Conservation (phyloP, 2,329 filamentous ascomycete species). For the Chalaropsis thielavioides region DNA sequence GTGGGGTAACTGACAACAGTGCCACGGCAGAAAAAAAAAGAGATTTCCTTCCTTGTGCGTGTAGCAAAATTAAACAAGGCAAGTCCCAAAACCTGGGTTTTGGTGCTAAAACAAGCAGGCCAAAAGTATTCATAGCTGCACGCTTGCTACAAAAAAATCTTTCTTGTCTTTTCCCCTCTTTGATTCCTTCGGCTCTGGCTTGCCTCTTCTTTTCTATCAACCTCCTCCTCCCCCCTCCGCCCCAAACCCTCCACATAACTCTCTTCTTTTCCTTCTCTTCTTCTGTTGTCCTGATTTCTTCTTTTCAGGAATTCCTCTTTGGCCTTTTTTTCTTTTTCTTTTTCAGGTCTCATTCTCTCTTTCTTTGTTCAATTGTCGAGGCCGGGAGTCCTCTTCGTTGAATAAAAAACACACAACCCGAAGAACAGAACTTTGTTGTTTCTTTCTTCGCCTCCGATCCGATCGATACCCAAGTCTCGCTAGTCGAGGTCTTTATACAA, state of each 20-base stretch:
- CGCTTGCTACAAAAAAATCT: conserved; percentile 8
- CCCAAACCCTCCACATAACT: background rate
- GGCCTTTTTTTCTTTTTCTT: conserved; percentile 19
- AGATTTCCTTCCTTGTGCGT: conserved; percentile 18
- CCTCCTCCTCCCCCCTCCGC: background rate
- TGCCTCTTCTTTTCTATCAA: conserved; percentile 6
- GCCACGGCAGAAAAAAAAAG: conserved; percentile 30
- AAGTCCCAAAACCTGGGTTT: background rate
- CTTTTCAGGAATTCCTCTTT: conserved; percentile 24
- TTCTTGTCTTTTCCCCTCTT: conserved; percentile 19
- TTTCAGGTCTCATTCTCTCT: conserved; percentile 21
- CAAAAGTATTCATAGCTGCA: conserved; percentile 13
- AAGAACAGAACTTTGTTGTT: conserved; percentile 17
- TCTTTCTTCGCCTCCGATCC: conserved; percentile 14
- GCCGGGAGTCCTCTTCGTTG: conserved; percentile 21
- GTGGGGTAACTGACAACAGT: background rate
- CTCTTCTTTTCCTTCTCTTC: conserved; percentile 1
- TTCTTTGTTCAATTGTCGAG: conserved; percentile 31
- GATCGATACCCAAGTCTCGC: conserved; percentile 16
- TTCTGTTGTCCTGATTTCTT: conserved; percentile 12
- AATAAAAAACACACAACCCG: background rate
- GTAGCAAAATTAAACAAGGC: background rate
- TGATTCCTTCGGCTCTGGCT: conserved; percentile 8
- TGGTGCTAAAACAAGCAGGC: background rate
- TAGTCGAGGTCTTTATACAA: conserved; percentile 13